Evolutionary conservation across 257 asterid genomes (phyloP).

Genomic region (Handroanthus guayacan): DNA sequence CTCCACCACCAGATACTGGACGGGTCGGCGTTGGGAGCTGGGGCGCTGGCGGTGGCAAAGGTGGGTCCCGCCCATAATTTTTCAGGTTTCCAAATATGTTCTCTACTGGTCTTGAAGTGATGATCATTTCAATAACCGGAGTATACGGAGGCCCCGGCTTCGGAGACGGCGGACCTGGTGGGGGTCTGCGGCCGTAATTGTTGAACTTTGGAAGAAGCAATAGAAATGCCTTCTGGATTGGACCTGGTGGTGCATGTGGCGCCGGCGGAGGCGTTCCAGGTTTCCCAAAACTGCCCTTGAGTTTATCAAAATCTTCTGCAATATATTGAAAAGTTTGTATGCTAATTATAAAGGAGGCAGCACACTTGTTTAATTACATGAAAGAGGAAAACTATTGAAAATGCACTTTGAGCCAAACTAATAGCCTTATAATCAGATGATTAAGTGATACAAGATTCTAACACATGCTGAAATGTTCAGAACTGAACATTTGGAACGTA

Average conservation of each 20-base stretch:
- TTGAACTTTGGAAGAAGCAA: not conserved
- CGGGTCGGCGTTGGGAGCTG: too few relatives aligned
- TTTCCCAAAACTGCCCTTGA: conserved; percentile 1
- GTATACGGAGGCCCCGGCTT: not conserved
- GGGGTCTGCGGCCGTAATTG: conserved; percentile 4
- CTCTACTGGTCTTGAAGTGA: not conserved
- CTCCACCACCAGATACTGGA: too few relatives aligned
- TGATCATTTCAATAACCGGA: not conserved
- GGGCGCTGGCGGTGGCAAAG: too few relatives aligned
- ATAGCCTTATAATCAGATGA: not conserved
- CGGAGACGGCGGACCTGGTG: conserved; percentile 28
- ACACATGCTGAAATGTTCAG: too few relatives aligned
- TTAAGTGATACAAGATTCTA: too few relatives aligned
- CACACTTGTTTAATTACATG: not conserved
- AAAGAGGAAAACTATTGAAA: not conserved
- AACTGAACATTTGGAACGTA: too few relatives aligned
- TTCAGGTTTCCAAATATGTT: not conserved
- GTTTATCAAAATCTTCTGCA: conserved; percentile 10
- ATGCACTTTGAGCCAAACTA: not conserved
- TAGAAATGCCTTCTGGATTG: not conserved
- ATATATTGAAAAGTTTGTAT: not conserved
- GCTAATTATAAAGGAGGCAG: not conserved
- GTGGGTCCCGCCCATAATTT: too few relatives aligned
- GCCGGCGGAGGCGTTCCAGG: not conserved
- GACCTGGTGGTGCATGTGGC: not conserved